Evolutionary conservation across 192 early-diverging fungal genomes (phyloP).

Genomic region (Coemansia nantahalensis): DNA sequence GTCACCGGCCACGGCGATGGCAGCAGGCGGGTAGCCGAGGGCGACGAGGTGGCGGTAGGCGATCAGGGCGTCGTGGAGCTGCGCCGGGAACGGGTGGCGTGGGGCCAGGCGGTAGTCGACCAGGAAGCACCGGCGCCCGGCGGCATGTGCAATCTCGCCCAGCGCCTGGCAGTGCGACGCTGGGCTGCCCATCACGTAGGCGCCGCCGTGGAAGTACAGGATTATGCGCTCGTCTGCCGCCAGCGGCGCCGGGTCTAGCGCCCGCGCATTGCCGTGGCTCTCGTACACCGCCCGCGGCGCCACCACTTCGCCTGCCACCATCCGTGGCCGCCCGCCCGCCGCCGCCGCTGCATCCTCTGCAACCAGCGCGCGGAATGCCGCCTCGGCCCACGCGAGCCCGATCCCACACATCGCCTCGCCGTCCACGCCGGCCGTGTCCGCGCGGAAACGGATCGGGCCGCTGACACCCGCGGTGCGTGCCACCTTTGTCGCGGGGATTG

Average conservation of each 20-base stretch:
- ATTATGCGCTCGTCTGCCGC: constrained; percentile 6
- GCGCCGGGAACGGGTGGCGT: constrained; percentile 24
- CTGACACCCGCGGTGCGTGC: too few relatives aligned
- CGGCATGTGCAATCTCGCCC: neutral
- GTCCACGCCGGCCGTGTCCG: too few relatives aligned
- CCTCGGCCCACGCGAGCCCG: too few relatives aligned
- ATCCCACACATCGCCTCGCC: too few relatives aligned
- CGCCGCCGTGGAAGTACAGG: constrained; percentile 25
- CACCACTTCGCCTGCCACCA: too few relatives aligned
- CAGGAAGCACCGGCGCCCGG: constrained; percentile 7
- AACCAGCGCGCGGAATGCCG: too few relatives aligned
- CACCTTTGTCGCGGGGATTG: too few relatives aligned
- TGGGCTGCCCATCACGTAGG: constrained; percentile 17
- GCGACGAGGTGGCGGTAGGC: constrained; percentile 7
- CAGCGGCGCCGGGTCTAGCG: constrained; percentile 16
- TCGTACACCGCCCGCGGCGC: too few relatives aligned
- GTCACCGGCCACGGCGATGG: constrained; percentile 25
- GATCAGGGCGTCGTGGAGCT: constrained; percentile 33
- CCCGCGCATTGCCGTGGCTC: neutral
- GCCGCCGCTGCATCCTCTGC: too few relatives aligned
- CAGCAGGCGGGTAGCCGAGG: constrained; percentile 15
- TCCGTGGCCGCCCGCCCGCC: too few relatives aligned
- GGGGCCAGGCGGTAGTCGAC: constrained; percentile 42
- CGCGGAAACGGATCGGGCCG: too few relatives aligned
- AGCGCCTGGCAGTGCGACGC: constrained; percentile 15